phyloP scores from a whole-genome alignment of 805 yeast species.

The Wickerhamomyces hampshirensis region DNA sequence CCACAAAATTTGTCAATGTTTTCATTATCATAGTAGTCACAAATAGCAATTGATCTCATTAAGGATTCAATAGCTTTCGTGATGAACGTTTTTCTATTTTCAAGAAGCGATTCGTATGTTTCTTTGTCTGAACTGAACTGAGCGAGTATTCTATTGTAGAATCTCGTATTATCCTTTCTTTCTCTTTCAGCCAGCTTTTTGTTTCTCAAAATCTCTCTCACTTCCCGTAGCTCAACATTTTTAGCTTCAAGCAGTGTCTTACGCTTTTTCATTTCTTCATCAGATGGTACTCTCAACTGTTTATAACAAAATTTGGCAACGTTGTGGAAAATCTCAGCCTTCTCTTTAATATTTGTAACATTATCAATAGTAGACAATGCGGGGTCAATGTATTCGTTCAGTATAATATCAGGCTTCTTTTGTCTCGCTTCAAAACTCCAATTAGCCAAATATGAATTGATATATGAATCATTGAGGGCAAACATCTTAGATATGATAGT shows the following conservation, averaged over 20 bases:
- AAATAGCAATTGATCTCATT: constrained; percentile 44
- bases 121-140: constrained; percentile 47
- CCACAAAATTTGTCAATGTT: constrained; percentile 76
- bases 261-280: constrained; percentile 39
- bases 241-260: constrained; percentile 38
- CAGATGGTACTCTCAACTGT: constrained; percentile 46
- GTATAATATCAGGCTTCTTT: constrained; percentile 56
- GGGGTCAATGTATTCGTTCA: constrained; percentile 49
- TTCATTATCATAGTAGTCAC: constrained; percentile 42
- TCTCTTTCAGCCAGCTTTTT: constrained; percentile 39
- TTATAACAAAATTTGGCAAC: constrained; percentile 72
- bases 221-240: constrained; percentile 42
- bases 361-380: constrained; percentile 15
- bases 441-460: constrained; percentile 43
- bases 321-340: constrained; percentile 47
- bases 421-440: constrained; percentile 74
- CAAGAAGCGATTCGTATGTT: constrained; percentile 36
- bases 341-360: constrained; percentile 21
- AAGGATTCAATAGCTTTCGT: constrained; percentile 55
- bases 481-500: too few relatives aligned
- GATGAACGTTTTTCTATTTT: constrained; percentile 39
- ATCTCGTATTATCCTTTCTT: constrained; percentile 47
- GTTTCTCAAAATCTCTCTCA: constrained; percentile 40
- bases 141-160: constrained; percentile 41
- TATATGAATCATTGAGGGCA: constrained; percentile 19